Base-by-base conservation (phyloP, 768 basidiomycete genomes). In the Hebeloma cylindrosporum region DNA sequence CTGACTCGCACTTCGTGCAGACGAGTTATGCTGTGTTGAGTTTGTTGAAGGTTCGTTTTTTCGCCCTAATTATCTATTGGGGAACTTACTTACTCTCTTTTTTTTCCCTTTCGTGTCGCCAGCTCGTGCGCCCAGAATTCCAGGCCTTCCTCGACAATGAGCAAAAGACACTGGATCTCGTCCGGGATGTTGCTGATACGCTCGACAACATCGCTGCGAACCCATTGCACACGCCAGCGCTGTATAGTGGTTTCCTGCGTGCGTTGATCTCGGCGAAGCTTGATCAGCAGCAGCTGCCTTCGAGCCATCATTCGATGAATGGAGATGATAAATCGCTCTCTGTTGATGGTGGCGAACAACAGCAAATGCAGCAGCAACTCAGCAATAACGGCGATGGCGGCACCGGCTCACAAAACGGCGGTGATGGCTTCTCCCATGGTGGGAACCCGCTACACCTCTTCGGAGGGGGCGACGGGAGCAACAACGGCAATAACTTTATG, bases 1-100 rank as follows among this genome's bases (percentile, higher is more conserved):
- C 93, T 3, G 94, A 98, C 63, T 87, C 89, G 4, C 86, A 88
- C 56, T 95, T 89, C 52, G 94, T 98, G 7, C 85, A 89, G 69
- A 80, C 80, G 33, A 88, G 87, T n/a, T 96, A 98, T 65, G 93
- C 92, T 0, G 87, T 97, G 5, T 70, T 96, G 46, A 95, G 87
- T 58, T 70, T 97, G 52, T 73, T 99, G 50, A 98, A 97, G 83
- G 88, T 92, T 40, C 44, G 72, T 66, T 31, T 10, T n/a, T n/a
- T n/a, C n/a, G n/a, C n/a, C n/a, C n/a, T n/a, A n/a, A n/a, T n/a
- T 7, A 22, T 30, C 26, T 14, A 44, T 38, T 26, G 11, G 5
- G 40, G 11, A 34, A 7, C 9, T 43, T 7, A 14, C 20, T 32
- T 18, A 7, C 5, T 14, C 20, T 40, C n/a, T 45, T 25, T 20